These are phyloP conservation scores for Meyerozyma guilliermondii DNA, from an alignment of 1,139 yeast species.

Conservation along the genomic window DNA sequence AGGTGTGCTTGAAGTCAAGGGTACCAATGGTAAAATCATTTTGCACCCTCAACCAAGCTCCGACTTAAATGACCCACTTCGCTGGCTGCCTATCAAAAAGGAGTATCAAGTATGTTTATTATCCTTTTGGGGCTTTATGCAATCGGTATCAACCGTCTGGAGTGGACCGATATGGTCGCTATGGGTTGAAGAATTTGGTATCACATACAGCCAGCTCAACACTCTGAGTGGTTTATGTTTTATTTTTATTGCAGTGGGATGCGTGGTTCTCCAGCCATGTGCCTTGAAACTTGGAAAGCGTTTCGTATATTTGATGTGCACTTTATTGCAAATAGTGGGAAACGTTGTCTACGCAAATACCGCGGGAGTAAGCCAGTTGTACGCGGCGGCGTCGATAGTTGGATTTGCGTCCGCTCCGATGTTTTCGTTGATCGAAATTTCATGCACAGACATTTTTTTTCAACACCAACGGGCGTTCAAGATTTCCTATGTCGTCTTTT, in stretches of 20 bases:
- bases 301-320: slow-evolving; percentile 30
- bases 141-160: slow-evolving; percentile 38
- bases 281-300: slow-evolving; percentile 39
- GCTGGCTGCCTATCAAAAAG: slow-evolving; percentile 32
- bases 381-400: slow-evolving; percentile 26
- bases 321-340: slow-evolving; percentile 27
- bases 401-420: slow-evolving; percentile 49
- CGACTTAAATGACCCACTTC: slow-evolving; percentile 35
- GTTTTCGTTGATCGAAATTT: slow-evolving; percentile 45
- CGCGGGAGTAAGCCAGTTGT: slow-evolving; percentile 19
- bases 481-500: slow-evolving; percentile 34
- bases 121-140: slow-evolving; percentile 34
- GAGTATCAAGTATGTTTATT: slow-evolving; percentile 26
- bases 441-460: slow-evolving; percentile 44
- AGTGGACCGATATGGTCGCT: slow-evolving; percentile 35
- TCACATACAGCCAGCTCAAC: slow-evolving; percentile 23
- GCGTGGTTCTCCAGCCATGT: slow-evolving; percentile 35
- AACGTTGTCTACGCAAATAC: slow-evolving; percentile 34
- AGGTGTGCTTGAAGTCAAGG: slow-evolving; percentile 27
- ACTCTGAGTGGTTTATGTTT: slow-evolving; percentile 29
- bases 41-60: slow-evolving; percentile 34
- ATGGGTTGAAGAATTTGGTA: slow-evolving; percentile 29
- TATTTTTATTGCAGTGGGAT: slow-evolving; percentile 35
- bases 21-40: slow-evolving; percentile 11
- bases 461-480: slow-evolving; percentile 39